A percentile compares a stretch with the other conserved stretches of the same genome.
Conservation (phyloP, 768 basidiomycete species). For the Naganishia kalamii region DNA sequence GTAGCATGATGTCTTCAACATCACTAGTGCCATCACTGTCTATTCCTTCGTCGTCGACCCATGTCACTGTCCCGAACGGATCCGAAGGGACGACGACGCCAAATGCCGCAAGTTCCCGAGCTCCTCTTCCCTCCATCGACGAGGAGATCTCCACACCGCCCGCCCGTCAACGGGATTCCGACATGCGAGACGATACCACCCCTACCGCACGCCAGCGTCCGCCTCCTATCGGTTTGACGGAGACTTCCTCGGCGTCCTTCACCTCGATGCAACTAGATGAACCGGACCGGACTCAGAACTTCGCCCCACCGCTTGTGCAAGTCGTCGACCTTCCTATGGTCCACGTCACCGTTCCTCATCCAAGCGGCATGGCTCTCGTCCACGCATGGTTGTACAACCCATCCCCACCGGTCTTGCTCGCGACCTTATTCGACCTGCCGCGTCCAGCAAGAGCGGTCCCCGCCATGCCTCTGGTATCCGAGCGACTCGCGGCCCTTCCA, state of each 20-base stretch:
- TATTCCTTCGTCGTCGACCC: too few species aligned
- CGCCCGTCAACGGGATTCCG: too few species aligned
- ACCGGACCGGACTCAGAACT: background rate
- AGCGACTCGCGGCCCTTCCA: slow-evolving; percentile 15
- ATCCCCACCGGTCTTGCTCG: slow-evolving; percentile 14
- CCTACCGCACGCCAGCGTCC: background rate
- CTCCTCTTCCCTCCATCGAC: background rate
- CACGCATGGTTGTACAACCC: slow-evolving; percentile 20
- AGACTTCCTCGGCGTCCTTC: background rate
- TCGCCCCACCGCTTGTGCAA: background rate
- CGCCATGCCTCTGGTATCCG: background rate
- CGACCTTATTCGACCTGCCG: slow-evolving; percentile 7
- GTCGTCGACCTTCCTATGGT: slow-evolving; percentile 17
- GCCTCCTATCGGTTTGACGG: background rate
- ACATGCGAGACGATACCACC: too few species aligned
- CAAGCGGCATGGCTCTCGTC: background rate
- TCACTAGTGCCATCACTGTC: background rate
- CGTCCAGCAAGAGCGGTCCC: background rate
- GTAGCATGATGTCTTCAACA: background rate
- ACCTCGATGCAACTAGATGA: background rate
- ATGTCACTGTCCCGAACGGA: too few species aligned
- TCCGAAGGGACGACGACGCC: background rate
- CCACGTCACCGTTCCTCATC: slow-evolving; percentile 19
- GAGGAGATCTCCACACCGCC: background rate
- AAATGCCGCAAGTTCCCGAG: background rate